phyloP scores from a whole-genome alignment of 345 rosid species.

The Raphanus raphanistrum region DNA sequence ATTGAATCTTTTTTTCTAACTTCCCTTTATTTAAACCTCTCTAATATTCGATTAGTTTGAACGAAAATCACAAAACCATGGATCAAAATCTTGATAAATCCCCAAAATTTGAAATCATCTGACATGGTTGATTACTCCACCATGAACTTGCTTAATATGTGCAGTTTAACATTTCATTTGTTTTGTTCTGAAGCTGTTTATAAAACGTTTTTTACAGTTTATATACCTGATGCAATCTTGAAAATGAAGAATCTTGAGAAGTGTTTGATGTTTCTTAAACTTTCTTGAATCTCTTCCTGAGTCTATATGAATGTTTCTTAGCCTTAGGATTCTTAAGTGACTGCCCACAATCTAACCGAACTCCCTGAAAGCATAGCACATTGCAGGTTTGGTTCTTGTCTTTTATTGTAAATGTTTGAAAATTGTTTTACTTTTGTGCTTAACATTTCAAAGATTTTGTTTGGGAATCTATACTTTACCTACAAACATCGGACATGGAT shows the following conservation, averaged over 20 bases:
- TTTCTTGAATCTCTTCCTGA: conserved; percentile 64
- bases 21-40: conserved; percentile 11
- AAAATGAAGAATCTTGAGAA: conserved; percentile 63
- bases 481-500: conserved; percentile 34
- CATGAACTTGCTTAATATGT: neutral
- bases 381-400: conserved; percentile 29
- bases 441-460: neutral
- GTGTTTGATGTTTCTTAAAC: conserved; percentile 72
- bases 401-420: neutral
- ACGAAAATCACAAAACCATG: conserved; percentile 37
- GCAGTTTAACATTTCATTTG: neutral
- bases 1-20: neutral
- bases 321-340: conserved; percentile 65
- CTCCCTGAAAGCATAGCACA: conserved; percentile 75
- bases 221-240: conserved; percentile 80
- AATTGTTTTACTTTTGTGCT: neutral
- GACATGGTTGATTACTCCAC: neutral
- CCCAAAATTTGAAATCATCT: neutral
- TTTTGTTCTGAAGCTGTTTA: neutral
- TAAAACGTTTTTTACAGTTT: conserved; percentile 40
- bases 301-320: conserved; percentile 70
- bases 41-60: neutral
- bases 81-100: conserved; percentile 46
- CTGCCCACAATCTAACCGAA: conserved; percentile 61
- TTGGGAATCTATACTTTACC: conserved; percentile 46